These are phyloP conservation scores for Metroxylon sagu DNA, from an alignment of 176 grass and related monocot genomes.

Conservation along the genomic window DNA sequence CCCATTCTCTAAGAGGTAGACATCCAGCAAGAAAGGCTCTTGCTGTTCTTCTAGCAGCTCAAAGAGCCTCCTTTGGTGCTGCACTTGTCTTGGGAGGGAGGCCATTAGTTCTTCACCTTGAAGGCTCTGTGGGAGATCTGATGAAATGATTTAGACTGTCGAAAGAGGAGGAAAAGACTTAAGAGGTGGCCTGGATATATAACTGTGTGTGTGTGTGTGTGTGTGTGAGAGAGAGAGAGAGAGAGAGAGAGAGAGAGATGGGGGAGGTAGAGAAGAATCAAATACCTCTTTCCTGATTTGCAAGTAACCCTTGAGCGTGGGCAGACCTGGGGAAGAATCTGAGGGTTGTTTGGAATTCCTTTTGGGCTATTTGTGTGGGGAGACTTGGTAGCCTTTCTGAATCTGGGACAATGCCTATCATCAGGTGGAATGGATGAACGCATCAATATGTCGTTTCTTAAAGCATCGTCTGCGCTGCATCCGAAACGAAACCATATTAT, in stretches of 20 bases:
- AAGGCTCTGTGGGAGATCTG: too few relatives aligned
- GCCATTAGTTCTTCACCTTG: neutral
- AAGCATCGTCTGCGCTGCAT: too few relatives aligned
- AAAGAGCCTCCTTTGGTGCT: constrained; percentile 62
- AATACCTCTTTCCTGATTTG: constrained; percentile 11
- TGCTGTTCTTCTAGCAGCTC: constrained; percentile 95
- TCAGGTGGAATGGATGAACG: too few relatives aligned
- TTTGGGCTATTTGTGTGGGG: neutral
- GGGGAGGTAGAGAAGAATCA: constrained; percentile 19
- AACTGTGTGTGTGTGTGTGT: too few relatives aligned
- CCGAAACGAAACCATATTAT: too few relatives aligned
- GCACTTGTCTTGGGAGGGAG: constrained; percentile 26
- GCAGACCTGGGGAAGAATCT: neutral
- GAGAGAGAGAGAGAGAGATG: constrained; percentile 9
- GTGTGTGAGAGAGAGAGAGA: too few relatives aligned
- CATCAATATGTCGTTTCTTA: too few relatives aligned
- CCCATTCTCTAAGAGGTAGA: constrained; percentile 37
- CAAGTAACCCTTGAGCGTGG: constrained; percentile 4
- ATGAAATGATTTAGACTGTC: too few relatives aligned
- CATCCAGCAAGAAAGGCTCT: constrained; percentile 86
- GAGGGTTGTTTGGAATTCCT: neutral
- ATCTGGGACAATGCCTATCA: too few relatives aligned
- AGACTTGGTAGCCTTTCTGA: neutral
- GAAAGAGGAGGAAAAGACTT: neutral
- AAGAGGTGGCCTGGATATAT: too few relatives aligned